Conservation (phyloP, 768 basidiomycete species). For the Tephrocybe sp. region DNA sequence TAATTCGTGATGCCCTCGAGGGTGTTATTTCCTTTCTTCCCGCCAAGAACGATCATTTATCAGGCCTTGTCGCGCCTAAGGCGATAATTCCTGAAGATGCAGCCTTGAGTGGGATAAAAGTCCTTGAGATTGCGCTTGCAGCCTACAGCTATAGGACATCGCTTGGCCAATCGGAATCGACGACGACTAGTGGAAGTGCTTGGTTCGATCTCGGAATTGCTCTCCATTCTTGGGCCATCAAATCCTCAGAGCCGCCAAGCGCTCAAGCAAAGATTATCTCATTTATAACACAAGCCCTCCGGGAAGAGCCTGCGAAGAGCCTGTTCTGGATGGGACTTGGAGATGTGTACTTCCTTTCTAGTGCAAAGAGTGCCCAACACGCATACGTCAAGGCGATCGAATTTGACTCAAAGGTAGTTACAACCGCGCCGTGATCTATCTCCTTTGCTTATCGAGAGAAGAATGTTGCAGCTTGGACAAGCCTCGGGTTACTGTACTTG, state of each 20-base stretch:
- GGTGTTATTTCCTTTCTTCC: constrained; percentile 38
- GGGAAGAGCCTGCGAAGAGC: constrained; percentile 69
- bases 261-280: constrained; percentile 44
- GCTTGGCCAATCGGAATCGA: constrained; percentile 52
- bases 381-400: constrained; percentile 90
- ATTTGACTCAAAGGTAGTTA: constrained; percentile 76
- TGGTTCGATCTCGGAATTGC: constrained; percentile 75
- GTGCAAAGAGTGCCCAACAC: constrained; percentile 83
- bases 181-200: constrained; percentile 48
- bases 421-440: too few species aligned
- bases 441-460: constrained; percentile 25
- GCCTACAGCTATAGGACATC: constrained; percentile 64
- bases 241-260: constrained; percentile 25
- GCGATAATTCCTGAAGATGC: constrained; percentile 24
- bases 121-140: constrained; percentile 52
- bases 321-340: constrained; percentile 85
- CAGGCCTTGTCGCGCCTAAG: constrained; percentile 36
- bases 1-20: constrained; percentile 33
- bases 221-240: constrained; percentile 49
- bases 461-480: constrained; percentile 82
- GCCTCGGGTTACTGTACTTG: constrained; percentile 85
- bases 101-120: constrained; percentile 31
- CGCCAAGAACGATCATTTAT: constrained; percentile 40
- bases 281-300: constrained; percentile 71
- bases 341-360: constrained; percentile 61